Evolutionary conservation across 257 asterid genomes (phyloP).

Genomic region (Solanum paucissectum): DNA sequence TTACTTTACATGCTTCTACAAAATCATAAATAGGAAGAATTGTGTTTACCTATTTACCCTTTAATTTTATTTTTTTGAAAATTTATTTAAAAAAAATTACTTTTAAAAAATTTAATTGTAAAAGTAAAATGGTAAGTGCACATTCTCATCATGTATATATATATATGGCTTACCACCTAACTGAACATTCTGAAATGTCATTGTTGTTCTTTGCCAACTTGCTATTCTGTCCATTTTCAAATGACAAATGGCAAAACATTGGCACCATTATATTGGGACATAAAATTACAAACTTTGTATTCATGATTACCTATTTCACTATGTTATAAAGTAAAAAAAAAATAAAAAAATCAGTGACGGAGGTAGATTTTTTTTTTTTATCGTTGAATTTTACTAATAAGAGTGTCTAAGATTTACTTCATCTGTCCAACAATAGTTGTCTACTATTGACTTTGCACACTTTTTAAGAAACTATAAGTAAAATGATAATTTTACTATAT

Average conservation of each 20-base stretch:
- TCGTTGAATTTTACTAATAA: not conserved
- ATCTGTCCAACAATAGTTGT: too few species aligned
- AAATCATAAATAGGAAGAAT: not conserved
- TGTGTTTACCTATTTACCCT: not conserved
- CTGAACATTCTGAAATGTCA: not conserved
- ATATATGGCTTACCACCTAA: not conserved
- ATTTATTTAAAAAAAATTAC: too few species aligned
- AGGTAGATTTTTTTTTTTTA: too few species aligned
- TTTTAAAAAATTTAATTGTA: too few species aligned
- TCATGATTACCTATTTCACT: not conserved
- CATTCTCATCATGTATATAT: not conserved
- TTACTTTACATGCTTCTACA: not conserved
- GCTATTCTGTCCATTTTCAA: slow-evolving; percentile 4
- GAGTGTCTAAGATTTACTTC: not conserved
- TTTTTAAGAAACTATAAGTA: too few species aligned
- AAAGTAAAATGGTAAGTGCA: not conserved
- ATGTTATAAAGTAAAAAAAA: not conserved
- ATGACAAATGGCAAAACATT: not conserved
- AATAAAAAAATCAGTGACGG: not conserved
- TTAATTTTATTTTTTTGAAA: too few species aligned
- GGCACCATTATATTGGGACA: not conserved
- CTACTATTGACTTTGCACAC: too few species aligned
- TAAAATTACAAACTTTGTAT: not conserved
- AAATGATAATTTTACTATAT: too few species aligned
- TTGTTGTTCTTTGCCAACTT: slow-evolving; percentile 6